Base-by-base conservation (phyloP, 768 basidiomycete species). In the Glaciozyma martinii region DNA sequence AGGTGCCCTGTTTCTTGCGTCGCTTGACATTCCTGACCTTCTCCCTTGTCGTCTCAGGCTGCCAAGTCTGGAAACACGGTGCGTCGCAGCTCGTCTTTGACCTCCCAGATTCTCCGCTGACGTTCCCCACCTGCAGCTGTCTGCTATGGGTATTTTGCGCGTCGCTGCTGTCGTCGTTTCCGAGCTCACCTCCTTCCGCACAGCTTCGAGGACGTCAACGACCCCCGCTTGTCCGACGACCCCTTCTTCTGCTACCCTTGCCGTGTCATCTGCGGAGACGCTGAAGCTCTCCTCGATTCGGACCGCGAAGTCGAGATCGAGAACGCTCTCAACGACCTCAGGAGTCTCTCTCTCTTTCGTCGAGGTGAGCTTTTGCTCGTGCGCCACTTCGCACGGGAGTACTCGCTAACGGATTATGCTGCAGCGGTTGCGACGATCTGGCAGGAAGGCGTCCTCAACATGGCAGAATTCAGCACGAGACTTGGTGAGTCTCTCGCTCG, bases 241-340 rank as follows among this genome's bases (percentile, higher is more conserved):
- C 16, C 16, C 3, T 70, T 70, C 42, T 37, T 40, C 32, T 70
- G 68, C 53, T 70, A 66, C 46, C 65, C 46, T 42, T 70, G 68
- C 57, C 59, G 56, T 18, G 60, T 60, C 37, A 19, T 37, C 15
- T 12, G 9, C 1, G 62, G 32, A 3, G 25, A 18, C 19, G 23
- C 25, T 7, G 67, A 58, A 0, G 43, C 61, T 3, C 3, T 50
- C 3, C n/a, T 43, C 46, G 47, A 66, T 33, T 30, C 43, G 4
- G 29, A 32, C 8, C 47, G 65, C n/a, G 44, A 47, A 40, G 52
- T 21, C 25, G 65, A 70, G 50, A 63, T 70, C 37, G 32, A 57
- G 9, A 50, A 61, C 21, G 68, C 62, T 29, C 42, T 70, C 29
- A 62, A 65, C 6, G 56, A 59, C 15, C 44, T 70, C 33, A 25